These are phyloP conservation scores for Dacryopinax primogenitus DNA, from an alignment of 768 basidiomycete genomes.

Conservation along the genomic window DNA sequence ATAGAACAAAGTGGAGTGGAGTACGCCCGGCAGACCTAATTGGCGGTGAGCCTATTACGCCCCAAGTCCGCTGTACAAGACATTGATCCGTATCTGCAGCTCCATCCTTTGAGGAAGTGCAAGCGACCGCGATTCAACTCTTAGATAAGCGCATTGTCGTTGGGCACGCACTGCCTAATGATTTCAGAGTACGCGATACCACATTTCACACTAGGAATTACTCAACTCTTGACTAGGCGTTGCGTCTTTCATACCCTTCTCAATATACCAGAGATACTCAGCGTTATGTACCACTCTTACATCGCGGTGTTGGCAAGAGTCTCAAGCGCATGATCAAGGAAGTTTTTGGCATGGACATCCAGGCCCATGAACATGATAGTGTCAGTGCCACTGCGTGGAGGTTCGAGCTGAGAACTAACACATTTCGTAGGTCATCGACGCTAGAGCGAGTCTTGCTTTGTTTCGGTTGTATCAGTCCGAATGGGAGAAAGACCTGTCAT, in stretches of 20 bases:
- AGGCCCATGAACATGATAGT: constrained; percentile 79
- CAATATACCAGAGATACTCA: constrained; percentile 59
- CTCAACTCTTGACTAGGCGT: constrained; percentile 31
- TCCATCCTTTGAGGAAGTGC: constrained; percentile 63
- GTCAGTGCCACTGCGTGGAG: constrained; percentile 35
- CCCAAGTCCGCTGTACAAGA: not conserved
- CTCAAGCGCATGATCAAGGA: constrained; percentile 66
- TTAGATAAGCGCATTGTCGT: constrained; percentile 67
- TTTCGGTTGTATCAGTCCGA: constrained; percentile 67
- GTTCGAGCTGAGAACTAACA: not conserved
- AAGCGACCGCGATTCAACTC: constrained; percentile 63
- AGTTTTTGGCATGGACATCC: constrained; percentile 67
- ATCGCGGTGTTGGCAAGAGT: constrained; percentile 27
- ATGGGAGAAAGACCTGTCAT: constrained; percentile 45
- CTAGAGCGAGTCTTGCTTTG: constrained; percentile 88
- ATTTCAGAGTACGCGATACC: constrained; percentile 52
- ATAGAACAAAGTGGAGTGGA: constrained; percentile 81
- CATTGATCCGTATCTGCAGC: constrained; percentile 33
- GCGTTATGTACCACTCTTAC: constrained; percentile 18
- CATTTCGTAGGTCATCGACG: constrained; percentile 65
- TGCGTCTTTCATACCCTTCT: constrained; percentile 58
- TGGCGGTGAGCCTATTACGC: constrained; percentile 25
- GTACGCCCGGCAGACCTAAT: constrained; percentile 63
- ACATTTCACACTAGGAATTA: not conserved
- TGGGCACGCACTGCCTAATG: constrained; percentile 85